A percentile compares a stretch with the other conserved stretches of the same genome.
Conservation (phyloP, 257 asterid genomes). For the Solanum arcanum region DNA sequence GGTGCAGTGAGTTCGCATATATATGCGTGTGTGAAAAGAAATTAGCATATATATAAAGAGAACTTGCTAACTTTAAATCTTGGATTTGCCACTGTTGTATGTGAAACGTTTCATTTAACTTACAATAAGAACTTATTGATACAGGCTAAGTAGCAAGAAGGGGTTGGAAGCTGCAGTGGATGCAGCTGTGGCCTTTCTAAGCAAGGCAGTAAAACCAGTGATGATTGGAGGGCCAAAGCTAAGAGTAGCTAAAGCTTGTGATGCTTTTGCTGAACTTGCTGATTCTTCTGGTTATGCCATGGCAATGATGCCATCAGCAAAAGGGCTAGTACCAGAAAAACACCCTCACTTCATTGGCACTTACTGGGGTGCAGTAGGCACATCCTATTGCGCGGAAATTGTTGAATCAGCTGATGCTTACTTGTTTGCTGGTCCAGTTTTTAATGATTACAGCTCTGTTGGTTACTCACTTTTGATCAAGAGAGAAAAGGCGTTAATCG, state of each 20-base stretch:
- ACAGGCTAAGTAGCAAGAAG: conserved; percentile 52
- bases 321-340: conserved; percentile 66
- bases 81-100: background rate
- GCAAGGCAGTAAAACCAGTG: conserved; percentile 73
- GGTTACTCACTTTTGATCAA: conserved; percentile 78
- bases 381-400: conserved; percentile 71
- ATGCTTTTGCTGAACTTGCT: conserved; percentile 49
- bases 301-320: conserved; percentile 76
- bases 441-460: conserved; percentile 75
- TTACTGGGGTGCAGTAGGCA: conserved; percentile 76
- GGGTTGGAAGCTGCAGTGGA: conserved; percentile 71
- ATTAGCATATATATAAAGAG: background rate
- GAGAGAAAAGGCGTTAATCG: conserved; percentile 57
- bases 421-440: conserved; percentile 66
- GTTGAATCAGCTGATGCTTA: conserved; percentile 80
- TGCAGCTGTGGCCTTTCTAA: conserved; percentile 56
- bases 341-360: conserved; percentile 78
- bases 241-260: conserved; percentile 39
- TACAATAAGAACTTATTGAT: background rate
- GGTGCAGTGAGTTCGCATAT: background rate
- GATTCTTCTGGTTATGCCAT: conserved; percentile 59
- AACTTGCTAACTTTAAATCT: background rate
- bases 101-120: background rate
- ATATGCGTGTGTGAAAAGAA: background rate
- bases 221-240: conserved; percentile 78